Evolutionary conservation across 768 basidiomycete species (phyloP).

Genomic region (Cyclocybe cylindracea): DNA sequence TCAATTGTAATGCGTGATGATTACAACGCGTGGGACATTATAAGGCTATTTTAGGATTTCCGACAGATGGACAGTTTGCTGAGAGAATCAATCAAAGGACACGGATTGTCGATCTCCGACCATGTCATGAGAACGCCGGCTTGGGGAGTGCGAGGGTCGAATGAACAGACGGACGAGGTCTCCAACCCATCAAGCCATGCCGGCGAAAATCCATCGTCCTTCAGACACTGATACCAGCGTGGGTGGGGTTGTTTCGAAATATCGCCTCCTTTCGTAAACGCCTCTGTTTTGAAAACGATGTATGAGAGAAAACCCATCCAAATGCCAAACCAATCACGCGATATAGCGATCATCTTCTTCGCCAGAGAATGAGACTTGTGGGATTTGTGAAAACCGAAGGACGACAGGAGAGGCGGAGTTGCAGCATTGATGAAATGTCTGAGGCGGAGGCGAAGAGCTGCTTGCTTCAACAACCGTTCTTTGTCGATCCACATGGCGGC

Average conservation of each 20-base stretch:
- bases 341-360: background rate
- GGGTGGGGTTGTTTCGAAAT: background rate
- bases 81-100: slow-evolving; percentile 1
- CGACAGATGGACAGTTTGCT: background rate
- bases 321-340: slow-evolving; percentile 1
- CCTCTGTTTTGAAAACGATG: background rate
- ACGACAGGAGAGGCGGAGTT: background rate
- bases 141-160: background rate
- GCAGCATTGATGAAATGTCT: slow-evolving; percentile 1
- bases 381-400: background rate
- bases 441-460: background rate
- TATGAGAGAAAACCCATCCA: slow-evolving; percentile 7
- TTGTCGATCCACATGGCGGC: background rate
- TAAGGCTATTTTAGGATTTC: too few relatives aligned
- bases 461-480: background rate
- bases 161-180: background rate
- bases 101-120: background rate
- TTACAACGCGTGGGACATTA: too few relatives aligned
- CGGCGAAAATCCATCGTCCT: background rate
- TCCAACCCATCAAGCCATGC: slow-evolving; percentile 3
- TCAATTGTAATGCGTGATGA: too few relatives aligned
- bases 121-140: background rate
- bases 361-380: background rate
- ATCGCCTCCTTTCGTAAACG: too few relatives aligned
- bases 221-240: background rate